Evolutionary conservation across 306 rosid species (phyloP).

Genomic region (Inga oerstediana): DNA sequence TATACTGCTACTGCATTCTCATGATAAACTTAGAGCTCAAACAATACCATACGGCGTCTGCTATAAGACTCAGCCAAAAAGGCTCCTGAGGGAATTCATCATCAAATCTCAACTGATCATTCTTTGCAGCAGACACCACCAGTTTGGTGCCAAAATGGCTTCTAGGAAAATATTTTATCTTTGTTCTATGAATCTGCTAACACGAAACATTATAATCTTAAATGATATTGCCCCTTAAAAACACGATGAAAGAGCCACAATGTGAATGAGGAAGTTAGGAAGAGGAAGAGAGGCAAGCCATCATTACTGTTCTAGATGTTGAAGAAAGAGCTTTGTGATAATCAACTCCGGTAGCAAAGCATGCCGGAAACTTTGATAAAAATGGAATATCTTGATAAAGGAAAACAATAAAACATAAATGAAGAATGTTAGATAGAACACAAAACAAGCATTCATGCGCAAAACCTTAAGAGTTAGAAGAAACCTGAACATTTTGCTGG

Average conservation of each 20-base stretch:
- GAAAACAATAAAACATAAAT: constrained; percentile 43
- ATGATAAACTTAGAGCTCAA: constrained; percentile 11
- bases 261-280: constrained; percentile 10
- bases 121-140: constrained; percentile 44
- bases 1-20: neutral
- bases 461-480: no score
- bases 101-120: constrained; percentile 44
- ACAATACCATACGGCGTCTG: constrained; percentile 62
- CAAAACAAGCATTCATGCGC: neutral
- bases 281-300: neutral
- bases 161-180: constrained; percentile 27
- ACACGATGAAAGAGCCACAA: neutral
- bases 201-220: constrained; percentile 20
- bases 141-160: constrained; percentile 36
- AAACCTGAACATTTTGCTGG: constrained; percentile 29
- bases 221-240: constrained; percentile 21
- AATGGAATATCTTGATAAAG: constrained; percentile 41
- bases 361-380: constrained; percentile 35
- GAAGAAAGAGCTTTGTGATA: constrained; percentile 32
- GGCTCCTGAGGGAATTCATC: constrained; percentile 63
- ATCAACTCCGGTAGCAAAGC: constrained; percentile 26
- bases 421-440: constrained; percentile 20
- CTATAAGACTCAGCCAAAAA: constrained; percentile 51
- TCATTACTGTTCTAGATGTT: constrained; percentile 43
- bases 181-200: constrained; percentile 46